Conservation (phyloP, 495 filamentous ascomycete genomes). For the Neurospora sp. region DNA sequence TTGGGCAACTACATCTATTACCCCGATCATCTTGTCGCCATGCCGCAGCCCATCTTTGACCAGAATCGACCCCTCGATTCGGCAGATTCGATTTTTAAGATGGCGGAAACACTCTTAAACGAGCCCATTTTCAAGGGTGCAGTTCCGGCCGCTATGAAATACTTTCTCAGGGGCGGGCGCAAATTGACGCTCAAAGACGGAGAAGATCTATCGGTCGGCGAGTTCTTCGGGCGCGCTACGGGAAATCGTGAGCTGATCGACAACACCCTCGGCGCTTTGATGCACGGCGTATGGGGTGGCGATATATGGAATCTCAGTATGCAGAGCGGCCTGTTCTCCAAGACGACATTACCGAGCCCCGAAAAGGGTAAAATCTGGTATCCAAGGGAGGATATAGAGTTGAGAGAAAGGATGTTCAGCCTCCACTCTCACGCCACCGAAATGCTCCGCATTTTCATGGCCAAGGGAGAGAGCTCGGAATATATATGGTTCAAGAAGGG, state of each 20-base stretch:
- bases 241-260: slow-evolving; percentile 48
- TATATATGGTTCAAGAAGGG: slow-evolving; percentile 45
- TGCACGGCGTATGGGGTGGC: slow-evolving; percentile 92
- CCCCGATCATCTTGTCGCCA: slow-evolving; percentile 70
- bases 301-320: slow-evolving; percentile 73
- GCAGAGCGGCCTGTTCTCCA: slow-evolving; percentile 33
- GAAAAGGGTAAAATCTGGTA: background rate
- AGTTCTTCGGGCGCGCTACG: slow-evolving; percentile 52
- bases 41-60: slow-evolving; percentile 9
- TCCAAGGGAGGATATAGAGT: background rate
- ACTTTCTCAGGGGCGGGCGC: slow-evolving; percentile 11
- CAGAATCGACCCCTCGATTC: background rate
- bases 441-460: background rate
- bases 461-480: background rate
- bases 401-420: background rate
- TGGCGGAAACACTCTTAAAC: slow-evolving; percentile 31
- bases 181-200: background rate
- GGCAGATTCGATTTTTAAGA: slow-evolving; percentile 1
- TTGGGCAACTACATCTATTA: slow-evolving; percentile 82
- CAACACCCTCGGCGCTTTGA: slow-evolving; percentile 66
- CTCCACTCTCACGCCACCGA: background rate
- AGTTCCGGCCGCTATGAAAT: slow-evolving; percentile 29
- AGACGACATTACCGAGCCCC: background rate
- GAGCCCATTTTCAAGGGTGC: slow-evolving; percentile 58
- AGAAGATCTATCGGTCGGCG: slow-evolving; percentile 62